phyloP scores from a whole-genome alignment of 345 rosid genomes.

The Trapa incisa region DNA sequence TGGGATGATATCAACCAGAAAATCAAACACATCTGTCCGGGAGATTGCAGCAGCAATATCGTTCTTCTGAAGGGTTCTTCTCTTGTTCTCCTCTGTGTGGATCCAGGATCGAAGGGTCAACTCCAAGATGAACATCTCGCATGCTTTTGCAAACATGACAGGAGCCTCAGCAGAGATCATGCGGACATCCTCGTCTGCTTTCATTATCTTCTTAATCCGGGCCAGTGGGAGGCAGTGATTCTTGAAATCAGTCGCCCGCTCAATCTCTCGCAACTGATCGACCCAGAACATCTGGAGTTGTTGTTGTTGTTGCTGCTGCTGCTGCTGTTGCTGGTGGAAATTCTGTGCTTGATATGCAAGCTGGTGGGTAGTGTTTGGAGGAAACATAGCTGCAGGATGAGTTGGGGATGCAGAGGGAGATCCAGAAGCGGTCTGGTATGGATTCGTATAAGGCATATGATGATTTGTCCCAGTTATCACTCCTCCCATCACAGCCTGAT shows the following conservation, averaged over 20 bases:
- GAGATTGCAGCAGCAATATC: slow-evolving; percentile 38
- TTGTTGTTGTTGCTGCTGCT: slow-evolving; percentile 11
- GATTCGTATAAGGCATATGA: slow-evolving; percentile 29
- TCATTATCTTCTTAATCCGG: slow-evolving; percentile 35
- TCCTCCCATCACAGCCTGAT: slow-evolving; percentile 18
- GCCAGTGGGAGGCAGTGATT: slow-evolving; percentile 34
- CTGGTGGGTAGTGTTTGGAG: slow-evolving; percentile 20
- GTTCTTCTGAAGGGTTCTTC: slow-evolving; percentile 33
- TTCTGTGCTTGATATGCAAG: slow-evolving; percentile 32
- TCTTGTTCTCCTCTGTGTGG: slow-evolving; percentile 34
- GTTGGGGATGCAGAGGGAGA: slow-evolving; percentile 32
- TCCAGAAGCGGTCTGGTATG: slow-evolving; percentile 19
- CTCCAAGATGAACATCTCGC: slow-evolving; percentile 38
- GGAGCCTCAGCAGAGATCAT: slow-evolving; percentile 45
- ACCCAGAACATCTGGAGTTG: slow-evolving; percentile 34
- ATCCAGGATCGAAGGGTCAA: slow-evolving; percentile 34
- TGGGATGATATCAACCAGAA: slow-evolving; percentile 36
- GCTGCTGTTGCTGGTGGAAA: slow-evolving; percentile 23
- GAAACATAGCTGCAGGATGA: slow-evolving; percentile 12
- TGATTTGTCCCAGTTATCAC: slow-evolving; percentile 25
- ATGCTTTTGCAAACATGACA: slow-evolving; percentile 30
- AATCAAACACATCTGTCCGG: slow-evolving; percentile 31
- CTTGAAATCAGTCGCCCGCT: slow-evolving; percentile 26
- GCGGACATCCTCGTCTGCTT: slow-evolving; percentile 34
- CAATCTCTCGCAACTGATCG: slow-evolving; percentile 31